Evolutionary conservation across 2,329 filamentous ascomycete species (phyloP).

Genomic region (Metarhizium brunneum): DNA sequence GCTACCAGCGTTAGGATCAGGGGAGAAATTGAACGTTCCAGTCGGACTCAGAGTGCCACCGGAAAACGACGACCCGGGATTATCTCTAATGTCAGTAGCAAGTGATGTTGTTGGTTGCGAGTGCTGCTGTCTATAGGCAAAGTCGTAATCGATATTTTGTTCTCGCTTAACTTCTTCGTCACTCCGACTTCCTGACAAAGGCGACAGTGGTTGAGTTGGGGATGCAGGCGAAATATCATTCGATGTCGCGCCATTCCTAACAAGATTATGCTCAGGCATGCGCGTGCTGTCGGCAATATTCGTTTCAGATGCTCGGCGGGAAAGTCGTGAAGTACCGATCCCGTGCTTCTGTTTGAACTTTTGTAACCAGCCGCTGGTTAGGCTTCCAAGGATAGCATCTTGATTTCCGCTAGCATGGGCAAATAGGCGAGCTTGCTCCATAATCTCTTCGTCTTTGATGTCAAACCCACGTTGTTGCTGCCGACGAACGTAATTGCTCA

Average conservation of each 20-base stretch:
- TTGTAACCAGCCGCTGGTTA: constrained; percentile 75
- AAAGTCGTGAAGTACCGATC: constrained; percentile 38
- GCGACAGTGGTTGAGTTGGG: constrained; percentile 56
- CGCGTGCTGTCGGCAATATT: constrained; percentile 63
- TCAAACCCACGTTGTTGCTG: constrained; percentile 66
- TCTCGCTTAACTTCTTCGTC: constrained; percentile 56
- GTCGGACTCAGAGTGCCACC: constrained; percentile 64
- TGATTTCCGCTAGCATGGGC: constrained; percentile 58
- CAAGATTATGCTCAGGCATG: constrained; percentile 25
- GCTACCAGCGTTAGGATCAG: constrained; percentile 59
- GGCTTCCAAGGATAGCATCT: constrained; percentile 61
- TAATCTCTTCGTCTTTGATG: constrained; percentile 71
- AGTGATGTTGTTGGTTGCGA: constrained; percentile 26
- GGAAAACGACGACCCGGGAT: constrained; percentile 54
- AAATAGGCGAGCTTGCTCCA: constrained; percentile 77
- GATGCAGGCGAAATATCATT: constrained; percentile 62
- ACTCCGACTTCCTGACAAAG: constrained; percentile 59
- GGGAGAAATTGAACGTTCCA: constrained; percentile 65
- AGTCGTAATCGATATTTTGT: constrained; percentile 21
- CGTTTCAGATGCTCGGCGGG: constrained; percentile 52
- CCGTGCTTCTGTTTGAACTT: constrained; percentile 91
- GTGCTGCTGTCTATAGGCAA: constrained; percentile 22
- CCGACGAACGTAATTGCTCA: constrained; percentile 80
- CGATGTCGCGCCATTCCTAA: constrained; percentile 33
- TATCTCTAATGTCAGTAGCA: constrained; percentile 20